These are phyloP conservation scores for Pyricularia pennisetigena DNA, from an alignment of 2,329 filamentous ascomycete species.

Conservation along the genomic window DNA sequence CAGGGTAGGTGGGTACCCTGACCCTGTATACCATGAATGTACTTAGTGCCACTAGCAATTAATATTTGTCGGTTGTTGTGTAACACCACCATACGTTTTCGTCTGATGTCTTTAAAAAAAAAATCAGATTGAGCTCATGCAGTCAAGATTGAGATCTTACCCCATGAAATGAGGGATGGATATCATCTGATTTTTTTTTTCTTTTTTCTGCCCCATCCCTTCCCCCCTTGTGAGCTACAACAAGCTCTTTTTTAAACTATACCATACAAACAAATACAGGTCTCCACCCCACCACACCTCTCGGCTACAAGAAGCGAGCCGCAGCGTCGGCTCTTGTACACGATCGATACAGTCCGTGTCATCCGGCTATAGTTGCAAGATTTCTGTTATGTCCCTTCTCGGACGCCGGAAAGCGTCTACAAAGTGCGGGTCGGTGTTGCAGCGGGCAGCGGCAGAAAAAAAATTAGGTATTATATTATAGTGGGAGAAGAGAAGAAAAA, in stretches of 20 bases:
- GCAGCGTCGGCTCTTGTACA: background rate
- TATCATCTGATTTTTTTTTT: background rate
- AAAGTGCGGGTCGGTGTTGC: background rate
- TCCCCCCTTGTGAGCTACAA: background rate
- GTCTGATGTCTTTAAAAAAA: constrained; percentile 9
- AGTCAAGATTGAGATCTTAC: background rate
- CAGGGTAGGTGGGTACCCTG: too few relatives aligned
- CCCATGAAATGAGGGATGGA: background rate
- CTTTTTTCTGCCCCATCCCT: background rate
- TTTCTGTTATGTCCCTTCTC: background rate
- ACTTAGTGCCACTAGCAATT: too few relatives aligned
- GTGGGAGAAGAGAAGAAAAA: background rate
- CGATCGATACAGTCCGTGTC: background rate
- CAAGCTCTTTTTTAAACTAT: background rate
- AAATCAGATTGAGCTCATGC: background rate
- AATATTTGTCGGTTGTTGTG: too few relatives aligned
- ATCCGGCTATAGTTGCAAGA: background rate
- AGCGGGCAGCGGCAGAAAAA: background rate
- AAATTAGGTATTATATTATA: background rate
- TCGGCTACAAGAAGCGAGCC: background rate
- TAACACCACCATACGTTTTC: background rate
- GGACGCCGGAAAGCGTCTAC: background rate
- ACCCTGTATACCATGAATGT: too few relatives aligned
- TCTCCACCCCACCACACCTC: background rate
- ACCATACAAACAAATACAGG: too few relatives aligned